Evolutionary conservation across 2,329 filamentous ascomycete species (phyloP).

Genomic region (Diatrype stigma): DNA sequence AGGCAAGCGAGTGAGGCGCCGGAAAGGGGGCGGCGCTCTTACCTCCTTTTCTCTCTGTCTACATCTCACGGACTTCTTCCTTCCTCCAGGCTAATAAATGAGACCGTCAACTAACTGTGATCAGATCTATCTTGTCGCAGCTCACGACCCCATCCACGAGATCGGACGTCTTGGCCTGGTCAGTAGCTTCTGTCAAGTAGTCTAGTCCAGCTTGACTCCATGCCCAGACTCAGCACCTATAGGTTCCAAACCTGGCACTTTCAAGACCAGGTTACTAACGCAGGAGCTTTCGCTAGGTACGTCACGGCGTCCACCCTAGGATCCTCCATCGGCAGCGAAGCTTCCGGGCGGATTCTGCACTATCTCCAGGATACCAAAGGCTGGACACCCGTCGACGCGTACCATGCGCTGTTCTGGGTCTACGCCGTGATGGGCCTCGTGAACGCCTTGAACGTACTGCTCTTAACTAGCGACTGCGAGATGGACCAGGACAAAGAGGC

Average conservation of each 20-base stretch:
- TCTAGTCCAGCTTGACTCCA: too few relatives aligned
- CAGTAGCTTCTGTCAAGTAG: too few relatives aligned
- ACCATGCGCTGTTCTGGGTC: constrained; percentile 55
- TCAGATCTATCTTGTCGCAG: constrained; percentile 52
- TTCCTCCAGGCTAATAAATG: background rate
- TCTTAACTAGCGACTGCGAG: constrained; percentile 50
- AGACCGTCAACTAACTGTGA: background rate
- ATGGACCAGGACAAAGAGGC: constrained; percentile 26
- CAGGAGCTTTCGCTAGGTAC: constrained; percentile 31
- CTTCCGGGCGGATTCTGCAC: constrained; percentile 48
- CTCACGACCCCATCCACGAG: constrained; percentile 51
- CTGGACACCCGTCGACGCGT: constrained; percentile 47
- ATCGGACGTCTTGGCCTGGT: constrained; percentile 62
- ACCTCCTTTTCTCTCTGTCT: constrained; percentile 5
- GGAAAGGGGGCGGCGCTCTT: too few relatives aligned
- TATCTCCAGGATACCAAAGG: constrained; percentile 38
- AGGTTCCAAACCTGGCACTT: too few relatives aligned
- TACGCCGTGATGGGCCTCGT: constrained; percentile 52
- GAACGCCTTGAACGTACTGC: constrained; percentile 42
- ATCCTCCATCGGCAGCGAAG: constrained; percentile 48
- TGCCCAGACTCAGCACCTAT: too few relatives aligned
- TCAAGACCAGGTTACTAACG: too few relatives aligned
- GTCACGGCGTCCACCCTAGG: constrained; percentile 54
- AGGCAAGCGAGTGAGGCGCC: too few relatives aligned
- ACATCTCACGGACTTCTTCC: background rate